These are phyloP conservation scores for Sedum album DNA, from an alignment of 164 flowering plant species.

Conservation along the genomic window DNA sequence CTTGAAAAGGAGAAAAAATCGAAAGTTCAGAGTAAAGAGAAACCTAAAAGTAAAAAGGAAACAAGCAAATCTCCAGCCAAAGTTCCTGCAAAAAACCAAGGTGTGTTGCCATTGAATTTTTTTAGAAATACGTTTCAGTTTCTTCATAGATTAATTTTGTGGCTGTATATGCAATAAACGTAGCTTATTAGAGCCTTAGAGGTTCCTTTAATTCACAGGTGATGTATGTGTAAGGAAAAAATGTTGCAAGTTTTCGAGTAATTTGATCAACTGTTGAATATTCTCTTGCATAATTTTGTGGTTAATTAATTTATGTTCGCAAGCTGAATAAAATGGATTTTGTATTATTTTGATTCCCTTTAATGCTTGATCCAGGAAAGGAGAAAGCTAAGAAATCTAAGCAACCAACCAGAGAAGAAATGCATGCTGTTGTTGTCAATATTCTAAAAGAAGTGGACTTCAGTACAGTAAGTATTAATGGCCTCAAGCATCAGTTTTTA, in stretches of 20 bases:
- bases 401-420: constrained; percentile 61
- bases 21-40: constrained; percentile 19
- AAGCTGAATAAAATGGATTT: too few species aligned
- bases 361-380: constrained; percentile 30
- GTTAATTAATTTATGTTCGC: not conserved
- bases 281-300: not conserved
- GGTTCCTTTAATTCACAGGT: too few species aligned
- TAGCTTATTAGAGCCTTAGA: too few species aligned
- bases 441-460: constrained; percentile 81
- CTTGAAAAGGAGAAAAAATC: constrained; percentile 29
- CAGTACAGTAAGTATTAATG: constrained; percentile 53
- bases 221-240: too few species aligned
- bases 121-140: not conserved
- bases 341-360: not conserved
- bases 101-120: constrained; percentile 4
- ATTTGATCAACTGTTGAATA: not conserved
- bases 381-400: constrained; percentile 36
- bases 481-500: not conserved
- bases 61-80: constrained; percentile 20
- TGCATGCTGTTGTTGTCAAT: constrained; percentile 53
- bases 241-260: too few species aligned
- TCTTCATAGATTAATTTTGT: too few species aligned
- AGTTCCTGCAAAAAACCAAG: constrained; percentile 24
- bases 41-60: constrained; percentile 24
- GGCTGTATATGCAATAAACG: too few species aligned